phyloP scores from a whole-genome alignment of 1,284 basidiomycete genomes.

The Sporisorium iseilematis-ciliati region DNA sequence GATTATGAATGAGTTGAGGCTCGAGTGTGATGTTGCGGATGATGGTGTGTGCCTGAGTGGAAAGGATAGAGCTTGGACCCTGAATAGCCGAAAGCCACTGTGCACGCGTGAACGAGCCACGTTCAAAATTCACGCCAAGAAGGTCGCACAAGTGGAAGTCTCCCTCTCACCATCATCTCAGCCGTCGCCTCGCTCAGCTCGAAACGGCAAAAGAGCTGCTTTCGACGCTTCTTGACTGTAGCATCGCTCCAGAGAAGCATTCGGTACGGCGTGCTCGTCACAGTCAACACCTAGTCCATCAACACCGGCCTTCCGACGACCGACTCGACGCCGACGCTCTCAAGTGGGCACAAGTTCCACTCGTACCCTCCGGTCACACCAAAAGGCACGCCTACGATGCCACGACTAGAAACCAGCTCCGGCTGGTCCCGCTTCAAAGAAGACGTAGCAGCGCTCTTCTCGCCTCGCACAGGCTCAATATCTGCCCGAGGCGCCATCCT shows the following conservation, averaged over 20 bases:
- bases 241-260: too few species aligned
- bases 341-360: too few species aligned
- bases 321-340: too few species aligned
- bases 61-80: constrained; percentile 5
- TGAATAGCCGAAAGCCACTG: constrained; percentile 1
- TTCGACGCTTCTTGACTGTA: not conserved
- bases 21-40: not conserved
- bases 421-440: constrained; percentile 35
- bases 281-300: too few species aligned
- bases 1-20: not conserved
- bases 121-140: constrained; percentile 3
- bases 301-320: too few species aligned
- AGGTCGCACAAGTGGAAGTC: not conserved
- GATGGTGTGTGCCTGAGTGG: not conserved
- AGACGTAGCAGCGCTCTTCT: constrained; percentile 21
- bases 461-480: constrained; percentile 20
- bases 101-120: constrained; percentile 8
- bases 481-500: constrained; percentile 25
- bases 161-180: not conserved
- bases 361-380: not conserved
- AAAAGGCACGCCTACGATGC: constrained; percentile 21
- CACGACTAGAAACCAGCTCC: constrained; percentile 44
- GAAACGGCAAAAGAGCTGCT: not conserved
- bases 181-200: not conserved
- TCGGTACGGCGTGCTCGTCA: too few species aligned